Percentiles rank a stretch among this genome's conserved stretches.
These are phyloP conservation scores for Colletotrichum cereale DNA, from an alignment of 2,329 filamentous ascomycete species.

Conservation along the genomic window DNA sequence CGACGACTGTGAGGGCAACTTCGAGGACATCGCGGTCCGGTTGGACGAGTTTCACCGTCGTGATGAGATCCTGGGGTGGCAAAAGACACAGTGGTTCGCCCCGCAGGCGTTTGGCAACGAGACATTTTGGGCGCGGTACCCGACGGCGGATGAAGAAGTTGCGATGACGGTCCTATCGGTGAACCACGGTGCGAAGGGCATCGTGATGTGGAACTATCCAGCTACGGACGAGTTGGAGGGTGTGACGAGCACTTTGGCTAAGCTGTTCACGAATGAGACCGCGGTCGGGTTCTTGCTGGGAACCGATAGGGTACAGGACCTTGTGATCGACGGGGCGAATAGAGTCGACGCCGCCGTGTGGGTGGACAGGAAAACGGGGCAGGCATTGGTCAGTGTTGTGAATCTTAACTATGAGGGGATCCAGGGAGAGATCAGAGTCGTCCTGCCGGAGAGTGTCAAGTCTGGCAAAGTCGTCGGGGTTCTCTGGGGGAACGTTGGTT, in stretches of 20 bases:
- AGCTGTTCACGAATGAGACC: slow-evolving; percentile 51
- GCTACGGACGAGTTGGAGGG: slow-evolving; percentile 51
- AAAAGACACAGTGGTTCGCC: slow-evolving; percentile 57
- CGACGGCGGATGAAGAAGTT: slow-evolving; percentile 56
- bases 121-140: slow-evolving; percentile 61
- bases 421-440: slow-evolving; percentile 15
- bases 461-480: not conserved
- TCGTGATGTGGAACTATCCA: slow-evolving; percentile 62
- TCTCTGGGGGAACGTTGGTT: slow-evolving; percentile 28
- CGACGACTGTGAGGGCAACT: slow-evolving; percentile 67
- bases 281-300: slow-evolving; percentile 52
- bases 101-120: slow-evolving; percentile 63
- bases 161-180: slow-evolving; percentile 60
- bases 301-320: slow-evolving; percentile 19
- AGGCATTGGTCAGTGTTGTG: slow-evolving; percentile 27
- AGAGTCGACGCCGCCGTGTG: slow-evolving; percentile 31
- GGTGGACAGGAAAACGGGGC: slow-evolving; percentile 3
- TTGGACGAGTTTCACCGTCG: slow-evolving; percentile 55
- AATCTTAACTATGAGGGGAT: slow-evolving; percentile 15
- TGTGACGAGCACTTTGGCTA: slow-evolving; percentile 55
- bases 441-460: slow-evolving; percentile 4
- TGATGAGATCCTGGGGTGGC: slow-evolving; percentile 58
- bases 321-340: slow-evolving; percentile 25
- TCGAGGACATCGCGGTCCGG: slow-evolving; percentile 62
- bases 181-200: slow-evolving; percentile 58